phyloP scores from a whole-genome alignment of 345 rosid species.

The Laguncularia racemosa region DNA sequence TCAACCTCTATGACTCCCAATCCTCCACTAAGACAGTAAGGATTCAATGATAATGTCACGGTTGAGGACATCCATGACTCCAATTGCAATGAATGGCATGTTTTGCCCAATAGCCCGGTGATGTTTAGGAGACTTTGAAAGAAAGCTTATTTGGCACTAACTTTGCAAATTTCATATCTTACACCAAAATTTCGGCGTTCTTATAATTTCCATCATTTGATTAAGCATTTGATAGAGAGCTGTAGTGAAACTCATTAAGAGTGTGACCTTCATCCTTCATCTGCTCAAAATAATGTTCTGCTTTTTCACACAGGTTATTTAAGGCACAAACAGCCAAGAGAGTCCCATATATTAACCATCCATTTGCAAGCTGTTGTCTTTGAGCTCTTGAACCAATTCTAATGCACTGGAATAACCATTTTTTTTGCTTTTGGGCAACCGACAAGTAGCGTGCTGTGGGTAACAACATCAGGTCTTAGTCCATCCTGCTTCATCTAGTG shows the following conservation, averaged over 20 bases:
- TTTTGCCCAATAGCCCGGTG: too few relatives aligned
- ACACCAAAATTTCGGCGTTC: constrained; percentile 77
- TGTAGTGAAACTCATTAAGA: constrained; percentile 72
- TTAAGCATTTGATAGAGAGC: constrained; percentile 84
- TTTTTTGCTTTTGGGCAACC: constrained; percentile 73
- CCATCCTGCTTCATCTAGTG: constrained; percentile 87
- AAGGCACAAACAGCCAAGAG: constrained; percentile 90
- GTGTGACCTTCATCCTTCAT: constrained; percentile 73
- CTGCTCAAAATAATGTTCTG: constrained; percentile 59
- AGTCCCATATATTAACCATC: constrained; percentile 77
- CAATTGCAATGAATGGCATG: too few relatives aligned
- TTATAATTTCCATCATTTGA: constrained; percentile 59
- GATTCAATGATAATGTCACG: too few relatives aligned
- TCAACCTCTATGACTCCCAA: too few relatives aligned
- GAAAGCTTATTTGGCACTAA: constrained; percentile 77
- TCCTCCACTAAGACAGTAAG: too few relatives aligned
- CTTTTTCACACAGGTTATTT: constrained; percentile 60
- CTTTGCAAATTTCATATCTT: constrained; percentile 69
- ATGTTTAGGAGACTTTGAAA: too few relatives aligned
- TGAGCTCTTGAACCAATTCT: constrained; percentile 64
- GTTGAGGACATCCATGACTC: too few relatives aligned
- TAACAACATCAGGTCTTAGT: constrained; percentile 67
- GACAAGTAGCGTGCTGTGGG: constrained; percentile 82
- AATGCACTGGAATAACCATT: constrained; percentile 62
- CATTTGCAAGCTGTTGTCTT: constrained; percentile 48